These are phyloP conservation scores for Sporothrix humicola DNA, from an alignment of 2,329 filamentous ascomycete species.

Conservation along the genomic window DNA sequence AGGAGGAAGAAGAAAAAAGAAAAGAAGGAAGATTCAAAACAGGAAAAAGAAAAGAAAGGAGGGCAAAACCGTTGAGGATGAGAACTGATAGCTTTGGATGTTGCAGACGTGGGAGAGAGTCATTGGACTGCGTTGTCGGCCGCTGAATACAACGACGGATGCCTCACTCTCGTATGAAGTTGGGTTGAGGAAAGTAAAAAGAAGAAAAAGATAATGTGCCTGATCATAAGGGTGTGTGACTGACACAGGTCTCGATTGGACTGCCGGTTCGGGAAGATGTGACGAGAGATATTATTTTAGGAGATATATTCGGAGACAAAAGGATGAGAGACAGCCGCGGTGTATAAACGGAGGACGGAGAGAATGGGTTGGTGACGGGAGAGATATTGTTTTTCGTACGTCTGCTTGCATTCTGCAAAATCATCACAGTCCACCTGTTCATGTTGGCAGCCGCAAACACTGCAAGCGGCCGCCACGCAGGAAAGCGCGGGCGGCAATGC, in stretches of 20 bases:
- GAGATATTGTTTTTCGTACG: too few relatives aligned
- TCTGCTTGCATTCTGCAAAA: not conserved
- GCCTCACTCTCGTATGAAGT: not conserved
- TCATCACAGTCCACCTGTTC: conserved; percentile 32
- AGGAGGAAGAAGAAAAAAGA: not conserved
- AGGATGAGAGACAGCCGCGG: conserved; percentile 11
- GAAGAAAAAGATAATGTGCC: not conserved
- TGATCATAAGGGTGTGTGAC: not conserved
- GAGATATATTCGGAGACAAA: not conserved
- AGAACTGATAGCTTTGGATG: not conserved
- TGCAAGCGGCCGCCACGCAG: conserved; percentile 19
- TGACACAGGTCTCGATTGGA: conserved; percentile 12
- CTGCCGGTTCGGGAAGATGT: not conserved
- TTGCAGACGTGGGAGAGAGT: too few relatives aligned
- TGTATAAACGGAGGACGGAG: not conserved
- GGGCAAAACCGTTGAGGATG: too few relatives aligned
- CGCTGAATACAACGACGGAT: not conserved
- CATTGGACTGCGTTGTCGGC: not conserved
- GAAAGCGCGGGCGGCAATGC: conserved; percentile 10
- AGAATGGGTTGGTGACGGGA: too few relatives aligned
- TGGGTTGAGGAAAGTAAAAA: not conserved
- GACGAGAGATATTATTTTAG: not conserved
- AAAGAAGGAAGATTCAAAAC: not conserved
- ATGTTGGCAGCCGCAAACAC: conserved; percentile 28
- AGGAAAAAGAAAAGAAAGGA: not conserved